A percentile compares a stretch with the other conserved stretches of the same genome.
Evolutionary conservation across 75 land plant genomes (phyloP).

Genomic region (Selaginella tamariscina): DNA sequence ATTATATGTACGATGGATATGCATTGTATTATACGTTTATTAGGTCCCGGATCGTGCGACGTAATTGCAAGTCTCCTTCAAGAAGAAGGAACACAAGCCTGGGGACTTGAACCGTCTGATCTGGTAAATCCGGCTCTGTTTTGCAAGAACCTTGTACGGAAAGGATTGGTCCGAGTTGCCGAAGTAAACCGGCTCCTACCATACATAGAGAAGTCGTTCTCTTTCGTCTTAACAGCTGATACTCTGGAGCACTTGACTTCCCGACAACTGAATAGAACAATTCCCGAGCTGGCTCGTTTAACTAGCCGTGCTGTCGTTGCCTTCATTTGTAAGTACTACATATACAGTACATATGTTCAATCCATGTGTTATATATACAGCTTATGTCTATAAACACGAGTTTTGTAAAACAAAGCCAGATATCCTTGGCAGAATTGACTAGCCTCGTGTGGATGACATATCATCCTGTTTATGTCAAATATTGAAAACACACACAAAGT

Average conservation of each 20-base stretch:
- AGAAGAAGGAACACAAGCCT: slow-evolving; percentile 59
- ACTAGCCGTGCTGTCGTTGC: slow-evolving; percentile 12
- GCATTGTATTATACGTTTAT: too few relatives aligned
- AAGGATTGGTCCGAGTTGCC: slow-evolving; percentile 60
- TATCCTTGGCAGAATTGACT: background rate
- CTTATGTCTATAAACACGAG: background rate
- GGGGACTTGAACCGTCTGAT: slow-evolving; percentile 72
- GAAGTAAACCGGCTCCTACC: slow-evolving; percentile 54
- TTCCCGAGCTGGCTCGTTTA: slow-evolving; percentile 53
- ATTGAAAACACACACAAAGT: too few relatives aligned
- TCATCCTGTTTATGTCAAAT: background rate
- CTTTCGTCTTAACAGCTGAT: slow-evolving; percentile 56
- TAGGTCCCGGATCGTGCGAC: slow-evolving; percentile 57
- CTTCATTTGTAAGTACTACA: slow-evolving; percentile 4
- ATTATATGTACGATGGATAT: too few relatives aligned
- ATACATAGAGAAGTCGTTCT: slow-evolving; percentile 55
- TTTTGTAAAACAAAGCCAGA: background rate
- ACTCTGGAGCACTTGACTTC: slow-evolving; percentile 50
- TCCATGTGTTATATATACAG: background rate
- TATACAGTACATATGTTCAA: background rate
- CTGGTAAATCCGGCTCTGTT: slow-evolving; percentile 30
- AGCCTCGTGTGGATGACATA: background rate
- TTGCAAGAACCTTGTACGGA: slow-evolving; percentile 50
- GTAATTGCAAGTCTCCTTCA: slow-evolving; percentile 48
- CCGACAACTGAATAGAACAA: slow-evolving; percentile 49